Percentiles rank a stretch among this genome's conserved stretches.
Conservation (phyloP, 108 stramenopile species). For the Nitzschia inconspicua region DNA sequence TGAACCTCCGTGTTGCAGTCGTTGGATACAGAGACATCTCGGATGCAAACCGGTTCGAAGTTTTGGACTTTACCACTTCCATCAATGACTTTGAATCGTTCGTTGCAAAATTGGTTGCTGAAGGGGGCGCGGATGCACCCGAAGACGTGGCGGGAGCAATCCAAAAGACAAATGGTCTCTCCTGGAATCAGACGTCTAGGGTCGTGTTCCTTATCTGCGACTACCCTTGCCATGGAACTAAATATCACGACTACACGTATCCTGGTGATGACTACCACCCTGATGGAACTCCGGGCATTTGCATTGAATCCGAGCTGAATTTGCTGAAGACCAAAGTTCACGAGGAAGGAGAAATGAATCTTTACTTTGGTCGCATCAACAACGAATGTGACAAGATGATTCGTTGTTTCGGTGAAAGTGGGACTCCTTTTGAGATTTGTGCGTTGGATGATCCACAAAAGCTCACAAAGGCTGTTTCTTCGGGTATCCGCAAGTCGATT, state of each 20-base stretch:
- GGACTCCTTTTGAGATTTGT: conserved; percentile 11
- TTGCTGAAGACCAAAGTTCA: conserved; percentile 7
- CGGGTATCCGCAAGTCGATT: too few relatives aligned
- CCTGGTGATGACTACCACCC: conserved; percentile 18
- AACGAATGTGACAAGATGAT: conserved; percentile 29
- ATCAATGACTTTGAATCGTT: conserved; percentile 24
- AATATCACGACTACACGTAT: conserved; percentile 27
- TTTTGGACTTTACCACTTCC: conserved; percentile 29
- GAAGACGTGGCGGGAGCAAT: conserved; percentile 44
- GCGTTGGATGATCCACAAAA: conserved; percentile 32
- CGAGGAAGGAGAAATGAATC: conserved; percentile 21
- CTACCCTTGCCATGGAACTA: conserved; percentile 31
- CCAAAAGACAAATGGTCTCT: conserved; percentile 19
- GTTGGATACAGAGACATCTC: conserved; percentile 31
- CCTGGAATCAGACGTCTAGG: conserved; percentile 28
- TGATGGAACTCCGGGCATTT: conserved; percentile 22
- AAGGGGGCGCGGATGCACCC: conserved; percentile 18
- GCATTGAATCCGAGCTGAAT: conserved; percentile 20
- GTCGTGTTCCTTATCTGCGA: conserved; percentile 36
- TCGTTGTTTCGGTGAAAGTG: conserved; percentile 7
- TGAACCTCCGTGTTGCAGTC: conserved; percentile 28
- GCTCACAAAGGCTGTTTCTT: conserved; percentile 26
- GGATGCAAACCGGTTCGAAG: conserved; percentile 22
- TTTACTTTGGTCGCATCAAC: conserved; percentile 26
- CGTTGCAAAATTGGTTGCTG: conserved; percentile 8